phyloP scores from a whole-genome alignment of 2,329 filamentous ascomycete genomes.

The Aurifilum marmelostoma region DNA sequence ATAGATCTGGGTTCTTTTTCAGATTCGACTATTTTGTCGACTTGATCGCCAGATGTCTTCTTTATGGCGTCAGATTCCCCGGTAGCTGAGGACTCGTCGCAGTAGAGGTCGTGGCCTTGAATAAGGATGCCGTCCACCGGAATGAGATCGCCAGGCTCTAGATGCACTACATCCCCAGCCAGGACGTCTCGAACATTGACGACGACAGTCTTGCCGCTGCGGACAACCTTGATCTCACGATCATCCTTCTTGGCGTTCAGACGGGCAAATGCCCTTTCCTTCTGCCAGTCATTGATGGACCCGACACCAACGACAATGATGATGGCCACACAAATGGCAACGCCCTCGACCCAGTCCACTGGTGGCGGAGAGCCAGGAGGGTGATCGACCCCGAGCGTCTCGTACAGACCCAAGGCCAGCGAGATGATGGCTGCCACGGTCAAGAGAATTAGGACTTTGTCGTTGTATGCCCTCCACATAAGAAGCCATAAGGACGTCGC shows the following conservation, averaged over 20 bases:
- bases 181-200: conserved; percentile 66
- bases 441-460: conserved; percentile 72
- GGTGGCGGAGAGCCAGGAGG: conserved; percentile 42
- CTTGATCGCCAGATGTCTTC: conserved; percentile 62
- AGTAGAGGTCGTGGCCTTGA: conserved; percentile 65
- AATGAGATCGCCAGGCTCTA: conserved; percentile 70
- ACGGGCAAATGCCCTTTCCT: conserved; percentile 62
- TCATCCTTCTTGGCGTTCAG: conserved; percentile 64
- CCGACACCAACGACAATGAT: conserved; percentile 64
- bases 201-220: conserved; percentile 64
- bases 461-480: conserved; percentile 73
- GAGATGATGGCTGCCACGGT: conserved; percentile 71
- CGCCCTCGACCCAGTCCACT: conserved; percentile 66
- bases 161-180: conserved; percentile 66
- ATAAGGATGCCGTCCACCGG: conserved; percentile 70
- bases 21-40: conserved; percentile 57
- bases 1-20: conserved; percentile 41
- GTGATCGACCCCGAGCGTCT: conserved; percentile 57
- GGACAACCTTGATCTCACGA: conserved; percentile 63
- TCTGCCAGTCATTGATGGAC: conserved; percentile 65
- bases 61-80: conserved; percentile 72
- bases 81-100: conserved; percentile 71
- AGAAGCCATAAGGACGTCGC: conserved; percentile 60
- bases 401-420: conserved; percentile 70
- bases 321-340: conserved; percentile 64